Evolutionary conservation across 1,139 yeast species (phyloP), one percentile per base, ranked within the genome.

Genomic region (Yamadazyma blattariae): DNA sequence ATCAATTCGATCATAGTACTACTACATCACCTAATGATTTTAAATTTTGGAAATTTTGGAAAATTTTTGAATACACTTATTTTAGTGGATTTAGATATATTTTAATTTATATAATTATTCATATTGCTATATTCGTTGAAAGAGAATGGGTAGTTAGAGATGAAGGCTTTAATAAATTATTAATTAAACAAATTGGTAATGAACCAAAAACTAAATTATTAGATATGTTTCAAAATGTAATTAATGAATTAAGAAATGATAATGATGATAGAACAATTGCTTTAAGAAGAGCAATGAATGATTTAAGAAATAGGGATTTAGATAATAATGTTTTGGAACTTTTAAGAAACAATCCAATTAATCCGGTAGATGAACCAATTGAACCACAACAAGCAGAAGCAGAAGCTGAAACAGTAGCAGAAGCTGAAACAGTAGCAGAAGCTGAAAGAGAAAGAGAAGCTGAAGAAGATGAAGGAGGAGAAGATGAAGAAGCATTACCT

Each of bases 141-240:
- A 83, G 80, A 51, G 89, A 82, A 48, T 79, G 84, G 78, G 82
- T 83, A n/a, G 75, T 77, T 1, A 62, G 79, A 36, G 92, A 83
- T 52, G 79, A 79, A 32, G 86, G 86, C 0, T 82, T 80, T 52
- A 56, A 65, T 27, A 79, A 75, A 50, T 61, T 81, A 50, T 61
- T 82, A 17, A 52, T 69, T 36, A 74, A 67, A 40, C 73, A 70
- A 40, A 71, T 82, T 32, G 89, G 89, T 4, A 70, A 71, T 28
- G 81, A 75, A 42, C 77, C 74, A 31, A 61, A 73, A 30, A 57
- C 71, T 1, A 64, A 59, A 34, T 56, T 70, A 42, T 58, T 61
- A 13, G 73, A 68, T 35, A 55, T 67, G 58, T 54, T 67, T 30
- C 58, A 59, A 38, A 54, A 61, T 37, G 59, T 59, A 7, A 44